Evolutionary conservation across 352 stramenopile genomes (phyloP).

Genomic region (Paralagenidium karlingii): DNA sequence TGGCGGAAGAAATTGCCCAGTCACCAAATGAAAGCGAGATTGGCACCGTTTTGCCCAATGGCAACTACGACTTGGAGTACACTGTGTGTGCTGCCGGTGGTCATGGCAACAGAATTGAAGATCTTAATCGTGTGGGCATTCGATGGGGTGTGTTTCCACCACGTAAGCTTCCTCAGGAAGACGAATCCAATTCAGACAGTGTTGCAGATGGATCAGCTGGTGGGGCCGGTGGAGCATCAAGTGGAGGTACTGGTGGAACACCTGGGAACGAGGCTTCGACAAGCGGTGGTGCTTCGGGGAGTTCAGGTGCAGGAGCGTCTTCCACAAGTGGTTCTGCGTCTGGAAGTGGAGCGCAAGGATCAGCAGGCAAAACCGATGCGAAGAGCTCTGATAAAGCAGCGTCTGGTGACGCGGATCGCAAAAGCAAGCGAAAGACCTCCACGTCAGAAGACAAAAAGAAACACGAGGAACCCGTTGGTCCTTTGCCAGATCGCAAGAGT

Average conservation of each 20-base stretch:
- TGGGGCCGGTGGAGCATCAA: conserved; percentile 9
- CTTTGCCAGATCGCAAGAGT: conserved; percentile 51
- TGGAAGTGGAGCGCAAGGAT: too few relatives aligned
- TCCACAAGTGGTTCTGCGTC: too few relatives aligned
- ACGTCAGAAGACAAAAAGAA: conserved; percentile 23
- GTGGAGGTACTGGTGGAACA: too few relatives aligned
- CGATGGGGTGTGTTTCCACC: conserved; percentile 59
- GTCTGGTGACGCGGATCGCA: conserved; percentile 26
- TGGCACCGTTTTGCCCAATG: conserved; percentile 32
- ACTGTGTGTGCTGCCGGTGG: conserved; percentile 42
- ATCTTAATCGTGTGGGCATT: conserved; percentile 51
- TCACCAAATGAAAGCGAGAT: conserved; percentile 71
- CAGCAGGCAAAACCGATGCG: conserved; percentile 6
- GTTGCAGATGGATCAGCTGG: conserved; percentile 10
- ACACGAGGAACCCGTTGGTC: conserved; percentile 39
- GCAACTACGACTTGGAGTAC: conserved; percentile 58
- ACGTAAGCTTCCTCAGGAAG: conserved; percentile 26
- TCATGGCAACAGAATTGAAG: conserved; percentile 27
- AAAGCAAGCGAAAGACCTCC: conserved; percentile 44
- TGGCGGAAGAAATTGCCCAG: conserved; percentile 29
- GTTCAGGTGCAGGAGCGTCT: too few relatives aligned
- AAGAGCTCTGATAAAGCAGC: not conserved
- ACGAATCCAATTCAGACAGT: conserved; percentile 9
- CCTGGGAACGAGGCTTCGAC: too few relatives aligned
- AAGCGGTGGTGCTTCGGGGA: too few relatives aligned